Base-by-base conservation (phyloP, 1,139 yeast genomes). In the Pichia sp. region DNA sequence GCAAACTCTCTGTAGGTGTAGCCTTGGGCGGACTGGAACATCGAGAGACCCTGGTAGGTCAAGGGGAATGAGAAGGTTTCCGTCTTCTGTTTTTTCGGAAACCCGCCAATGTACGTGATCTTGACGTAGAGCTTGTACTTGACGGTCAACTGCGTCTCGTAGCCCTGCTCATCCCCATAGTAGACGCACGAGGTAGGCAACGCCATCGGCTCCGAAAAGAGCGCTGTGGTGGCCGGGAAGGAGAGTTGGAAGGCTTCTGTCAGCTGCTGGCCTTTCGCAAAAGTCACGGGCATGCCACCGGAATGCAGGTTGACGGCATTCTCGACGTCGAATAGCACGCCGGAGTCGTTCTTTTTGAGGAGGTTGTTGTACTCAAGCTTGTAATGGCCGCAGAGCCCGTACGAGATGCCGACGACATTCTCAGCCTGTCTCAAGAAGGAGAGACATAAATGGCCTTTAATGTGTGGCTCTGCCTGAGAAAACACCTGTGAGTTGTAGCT, bases 401-500 rank as follows among this genome's bases (percentile, higher is more conserved):
- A 48, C 27, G 20, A 7, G 9, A 48, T 48, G n/a, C 27, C 6
- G 10, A n/a, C 20, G 24, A 48, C 16, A 6, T 20, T 24, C 30
- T 48, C 45, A 2, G 42, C 50, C n/a, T 7, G 12, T 5, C 42
- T 12, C 33, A 33, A 1, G 27, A 48, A 48, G 10, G 45, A 27
- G 6, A 48, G 8, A 30, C 33, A 24, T 14, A 48, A 14, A 12
- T 48, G 50, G 7, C 50, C 50, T 9, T 1, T 12, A 4, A 48
- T 48, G 12, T 34, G 17, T n/a, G 50, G 45, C 29, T 48, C 45
- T 4, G 45, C 45, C 24, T 44, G 50, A 9, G 50, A 48, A 16
- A 48, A 48, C 16, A 48, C 50, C 31, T 48, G 50, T 3, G 50
- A 41, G 33, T 48, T 48, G 36, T 48, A 48, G 14, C 38, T 38